These are phyloP conservation scores for Basipetospora chlamydospora DNA, from an alignment of 2,329 filamentous ascomycete genomes.

Conservation along the genomic window DNA sequence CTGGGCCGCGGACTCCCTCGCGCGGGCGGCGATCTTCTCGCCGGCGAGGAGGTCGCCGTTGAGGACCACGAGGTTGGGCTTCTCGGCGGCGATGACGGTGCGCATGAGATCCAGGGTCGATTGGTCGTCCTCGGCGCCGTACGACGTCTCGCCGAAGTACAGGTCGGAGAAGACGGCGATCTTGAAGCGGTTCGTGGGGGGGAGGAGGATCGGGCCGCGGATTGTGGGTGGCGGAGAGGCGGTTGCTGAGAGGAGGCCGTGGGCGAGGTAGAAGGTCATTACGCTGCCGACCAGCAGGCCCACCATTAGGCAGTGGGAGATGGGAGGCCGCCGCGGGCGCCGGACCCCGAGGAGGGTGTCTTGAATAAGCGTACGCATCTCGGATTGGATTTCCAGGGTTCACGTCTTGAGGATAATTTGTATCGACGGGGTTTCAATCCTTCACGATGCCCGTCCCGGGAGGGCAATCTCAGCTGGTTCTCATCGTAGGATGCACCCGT, in stretches of 20 bases:
- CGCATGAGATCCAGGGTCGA: slow-evolving; percentile 43
- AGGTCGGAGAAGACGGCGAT: slow-evolving; percentile 52
- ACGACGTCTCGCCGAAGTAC: slow-evolving; percentile 51
- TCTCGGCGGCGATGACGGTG: slow-evolving; percentile 40
- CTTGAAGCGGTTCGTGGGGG: slow-evolving; percentile 30
- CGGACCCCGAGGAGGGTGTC: too few species aligned
- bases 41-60: slow-evolving; percentile 62
- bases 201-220: slow-evolving; percentile 18
- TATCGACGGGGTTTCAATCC: too few species aligned
- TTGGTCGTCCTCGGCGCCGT: slow-evolving; percentile 35
- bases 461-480: too few species aligned
- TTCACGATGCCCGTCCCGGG: too few species aligned
- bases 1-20: slow-evolving; percentile 34
- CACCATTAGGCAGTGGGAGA: too few species aligned
- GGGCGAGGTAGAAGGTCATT: not conserved
- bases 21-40: slow-evolving; percentile 45
- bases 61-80: slow-evolving; percentile 46
- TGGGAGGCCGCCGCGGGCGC: too few species aligned
- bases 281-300: not conserved
- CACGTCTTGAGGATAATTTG: too few species aligned
- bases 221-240: not conserved
- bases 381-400: too few species aligned
- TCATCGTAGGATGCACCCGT: too few species aligned
- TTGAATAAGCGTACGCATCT: too few species aligned
- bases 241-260: not conserved